Evolutionary conservation across 176 grass and related monocot genomes (phyloP).

Genomic region (Paspalum notatum): DNA sequence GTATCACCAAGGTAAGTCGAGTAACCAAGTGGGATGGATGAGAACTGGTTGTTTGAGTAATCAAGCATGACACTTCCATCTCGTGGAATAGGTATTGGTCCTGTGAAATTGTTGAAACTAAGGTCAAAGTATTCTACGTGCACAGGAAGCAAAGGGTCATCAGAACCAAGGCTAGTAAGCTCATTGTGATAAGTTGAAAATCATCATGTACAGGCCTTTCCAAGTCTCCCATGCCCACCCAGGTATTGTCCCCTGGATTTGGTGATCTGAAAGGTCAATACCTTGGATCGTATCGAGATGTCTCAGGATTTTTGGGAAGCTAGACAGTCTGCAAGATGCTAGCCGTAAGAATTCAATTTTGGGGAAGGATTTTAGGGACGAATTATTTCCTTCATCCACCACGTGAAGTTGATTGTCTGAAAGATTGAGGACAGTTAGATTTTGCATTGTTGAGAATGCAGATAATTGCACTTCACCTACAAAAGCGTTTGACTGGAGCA

Average conservation of each 20-base stretch:
- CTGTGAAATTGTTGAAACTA: neutral
- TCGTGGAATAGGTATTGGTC: neutral
- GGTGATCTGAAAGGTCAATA: conserved; percentile 58
- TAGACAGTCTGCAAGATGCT: conserved; percentile 51
- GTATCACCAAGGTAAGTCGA: conserved; percentile 10
- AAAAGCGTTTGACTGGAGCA: conserved; percentile 48
- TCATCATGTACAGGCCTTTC: neutral
- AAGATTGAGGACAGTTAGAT: conserved; percentile 44
- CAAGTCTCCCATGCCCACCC: conserved; percentile 42
- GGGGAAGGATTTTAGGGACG: conserved; percentile 1
- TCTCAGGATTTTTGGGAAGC: conserved; percentile 44
- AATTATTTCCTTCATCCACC: conserved; percentile 27
- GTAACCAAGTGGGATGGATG: conserved; percentile 29
- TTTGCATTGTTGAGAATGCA: conserved; percentile 23
- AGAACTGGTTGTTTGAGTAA: neutral
- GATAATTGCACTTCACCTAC: conserved; percentile 37
- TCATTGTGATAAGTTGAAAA: conserved; percentile 54
- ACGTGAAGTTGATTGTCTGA: conserved; percentile 47
- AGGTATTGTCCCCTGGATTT: conserved; percentile 48
- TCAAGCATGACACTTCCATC: neutral
- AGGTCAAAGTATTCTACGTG: neutral
- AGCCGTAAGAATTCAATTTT: conserved; percentile 39
- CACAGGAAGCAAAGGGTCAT: neutral
- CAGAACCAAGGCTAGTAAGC: conserved; percentile 41
- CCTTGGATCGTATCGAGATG: conserved; percentile 10